These are phyloP conservation scores for Blumeriella jaapii DNA, from an alignment of 2,329 filamentous ascomycete species.

Conservation along the genomic window DNA sequence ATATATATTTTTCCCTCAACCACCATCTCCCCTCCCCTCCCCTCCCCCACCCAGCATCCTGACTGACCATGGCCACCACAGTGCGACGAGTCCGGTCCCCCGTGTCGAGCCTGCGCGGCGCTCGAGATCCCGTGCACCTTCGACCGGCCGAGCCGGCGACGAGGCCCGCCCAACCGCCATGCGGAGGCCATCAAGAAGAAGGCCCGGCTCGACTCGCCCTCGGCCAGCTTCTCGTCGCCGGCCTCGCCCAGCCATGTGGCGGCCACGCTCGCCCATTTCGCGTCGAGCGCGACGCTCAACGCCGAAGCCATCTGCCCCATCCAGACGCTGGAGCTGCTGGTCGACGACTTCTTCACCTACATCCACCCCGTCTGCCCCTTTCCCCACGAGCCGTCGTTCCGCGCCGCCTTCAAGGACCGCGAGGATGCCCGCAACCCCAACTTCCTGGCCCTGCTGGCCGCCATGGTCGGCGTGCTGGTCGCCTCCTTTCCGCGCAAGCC, in stretches of 20 bases:
- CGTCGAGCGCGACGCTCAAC: conserved; percentile 33
- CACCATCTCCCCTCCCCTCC: too few species aligned
- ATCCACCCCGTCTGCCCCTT: conserved; percentile 69
- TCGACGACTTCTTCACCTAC: conserved; percentile 77
- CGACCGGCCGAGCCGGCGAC: conserved; percentile 48
- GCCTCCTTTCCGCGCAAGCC: conserved; percentile 66
- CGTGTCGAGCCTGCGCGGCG: conserved; percentile 52
- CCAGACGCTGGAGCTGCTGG: conserved; percentile 53
- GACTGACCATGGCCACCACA: conserved; percentile 25
- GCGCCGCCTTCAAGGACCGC: conserved; percentile 53
- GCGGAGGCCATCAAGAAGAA: conserved; percentile 55
- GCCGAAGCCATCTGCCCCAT: conserved; percentile 62
- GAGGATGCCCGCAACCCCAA: conserved; percentile 54
- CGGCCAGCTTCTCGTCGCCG: conserved; percentile 19
- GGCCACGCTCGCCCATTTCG: conserved; percentile 25
- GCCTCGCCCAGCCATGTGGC: conserved; percentile 25
- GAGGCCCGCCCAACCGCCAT: conserved; percentile 55
- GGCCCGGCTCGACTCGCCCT: conserved; percentile 29
- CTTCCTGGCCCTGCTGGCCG: conserved; percentile 60
- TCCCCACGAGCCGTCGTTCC: conserved; percentile 68
- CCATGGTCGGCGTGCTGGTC: conserved; percentile 64
- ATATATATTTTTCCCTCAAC: too few species aligned
- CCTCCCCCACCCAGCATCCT: too few species aligned
- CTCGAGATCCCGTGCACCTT: conserved; percentile 59
- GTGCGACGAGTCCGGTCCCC: conserved; percentile 56